These are phyloP conservation scores for Pythium myriotylum DNA, from an alignment of 352 stramenopile genomes.

Conservation along the genomic window DNA sequence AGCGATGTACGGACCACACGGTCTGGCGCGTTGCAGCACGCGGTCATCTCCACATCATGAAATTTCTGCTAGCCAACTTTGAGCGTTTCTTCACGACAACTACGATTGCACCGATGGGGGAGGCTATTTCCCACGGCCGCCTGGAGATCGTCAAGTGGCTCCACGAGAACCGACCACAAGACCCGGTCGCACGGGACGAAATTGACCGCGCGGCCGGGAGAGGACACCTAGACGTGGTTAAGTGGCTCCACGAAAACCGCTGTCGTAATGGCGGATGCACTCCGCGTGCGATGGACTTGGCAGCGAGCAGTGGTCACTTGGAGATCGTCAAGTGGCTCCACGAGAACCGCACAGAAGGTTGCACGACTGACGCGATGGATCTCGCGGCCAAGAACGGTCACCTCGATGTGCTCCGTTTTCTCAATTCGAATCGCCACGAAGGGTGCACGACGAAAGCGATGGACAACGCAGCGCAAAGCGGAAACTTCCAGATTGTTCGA, in stretches of 20 bases:
- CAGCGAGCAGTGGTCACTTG: slow-evolving; percentile 14
- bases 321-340: slow-evolving; percentile 17
- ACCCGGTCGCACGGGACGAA: too few relatives aligned
- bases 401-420: slow-evolving; percentile 19
- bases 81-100: slow-evolving; percentile 38
- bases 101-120: slow-evolving; percentile 48
- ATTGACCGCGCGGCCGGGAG: too few relatives aligned
- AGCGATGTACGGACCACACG: slow-evolving; percentile 49
- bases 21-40: slow-evolving; percentile 58
- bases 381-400: slow-evolving; percentile 18
- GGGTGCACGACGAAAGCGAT: slow-evolving; percentile 20
- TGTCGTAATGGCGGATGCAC: too few relatives aligned
- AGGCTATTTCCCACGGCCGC: slow-evolving; percentile 38
- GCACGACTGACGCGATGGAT: slow-evolving; percentile 23
- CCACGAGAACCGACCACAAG: slow-evolving; percentile 7
- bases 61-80: slow-evolving; percentile 1
- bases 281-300: slow-evolving; percentile 25
- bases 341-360: slow-evolving; percentile 2
- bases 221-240: too few relatives aligned
- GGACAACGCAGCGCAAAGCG: slow-evolving; percentile 18
- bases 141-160: slow-evolving; percentile 16
- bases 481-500: slow-evolving; percentile 15
- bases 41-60: slow-evolving; percentile 28
- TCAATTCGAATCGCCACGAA: slow-evolving; percentile 5
- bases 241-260: too few relatives aligned